Base-by-base conservation (phyloP, 352 stramenopile genomes). In the Pythium phragmitis region DNA sequence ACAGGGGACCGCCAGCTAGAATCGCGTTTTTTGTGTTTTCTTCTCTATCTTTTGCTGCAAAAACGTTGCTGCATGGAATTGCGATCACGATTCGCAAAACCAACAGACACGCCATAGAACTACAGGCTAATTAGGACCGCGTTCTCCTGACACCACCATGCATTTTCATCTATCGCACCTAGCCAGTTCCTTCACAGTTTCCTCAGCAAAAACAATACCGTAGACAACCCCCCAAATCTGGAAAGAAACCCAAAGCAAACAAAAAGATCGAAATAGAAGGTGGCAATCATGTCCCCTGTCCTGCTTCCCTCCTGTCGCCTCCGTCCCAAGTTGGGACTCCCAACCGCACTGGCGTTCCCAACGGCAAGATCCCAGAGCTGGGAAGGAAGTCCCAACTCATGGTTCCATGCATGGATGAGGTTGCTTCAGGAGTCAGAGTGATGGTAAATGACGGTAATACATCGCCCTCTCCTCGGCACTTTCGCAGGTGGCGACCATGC, bases 261-360 rank as follows among this genome's bases (percentile, higher is more conserved):
- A 37, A 12, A 39, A 47, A 39, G 45, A 53, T 69, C 56, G 39
- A 65, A 65, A 69, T 65, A 69, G 63, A 69, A 69, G 49, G 57
- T 23, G 59, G 30, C 33, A 30, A 16, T 63, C 42, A 19, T 36
- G 46, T 63, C 46, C 57, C 55, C 57, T 37, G 28, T 57, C 41
- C 28, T 37, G 34, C 42, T 48, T 36, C 52, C 23, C 19, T 12
- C 52, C 21, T 19, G 26, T 28, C 26, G 26, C 52, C 37, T 59
- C 36, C 3, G 11, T 42, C 30, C 33, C 14, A 43, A 45, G 17
- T 16, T 28, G 26, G 26, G 26, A 28, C 26, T 28, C 26, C 26
- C 26, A 28, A 28, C 26, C 26, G 26, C 26, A 28, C 33, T 2
- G 46, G 16, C 49, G 14, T 43, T 55, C 49, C 47, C 30, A 55